Base-by-base conservation (phyloP, 2,329 filamentous ascomycete genomes). In the Calonectria hongkongensis region DNA sequence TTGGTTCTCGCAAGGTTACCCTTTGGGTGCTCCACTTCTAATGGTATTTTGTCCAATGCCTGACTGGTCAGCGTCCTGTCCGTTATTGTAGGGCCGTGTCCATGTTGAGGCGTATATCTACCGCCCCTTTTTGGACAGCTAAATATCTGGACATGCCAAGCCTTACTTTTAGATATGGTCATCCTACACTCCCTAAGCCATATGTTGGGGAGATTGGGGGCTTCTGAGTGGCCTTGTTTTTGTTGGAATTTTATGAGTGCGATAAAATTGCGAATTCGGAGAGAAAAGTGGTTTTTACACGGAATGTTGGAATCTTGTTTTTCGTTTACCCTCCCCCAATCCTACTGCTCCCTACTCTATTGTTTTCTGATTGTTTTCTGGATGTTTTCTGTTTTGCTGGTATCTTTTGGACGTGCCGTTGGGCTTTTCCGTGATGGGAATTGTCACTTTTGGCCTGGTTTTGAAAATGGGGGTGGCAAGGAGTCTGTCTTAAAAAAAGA, bases 231-330 rank as follows among this genome's bases (percentile, higher is more conserved):
- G 43, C 45, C 21, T 60, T 64, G 54, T 60, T 68, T 56, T 56
- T 51, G 50, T 63, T 71, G 25, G 72, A 66, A 69, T 54, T 58
- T 75, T 58, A 63, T 70, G 72, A 65, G 50, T 54, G 63, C 27
- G 64, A 50, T 45, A 45, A 65, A 68, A 65, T 43, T 58, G 45
- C 54, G 47, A 27, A 45, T 48, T 71, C 71, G 76, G 76, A 71
- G 69, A 72, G 50, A 75, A 75, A 76, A 75, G 18, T 76, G 70
- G 73, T 58, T 72, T 79, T 76, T 71, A 72, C 69, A 78, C 47
- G 75, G 74, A 73, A 51, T 56, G 28, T 65, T 28, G 68, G 68
- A 67, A 68, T 67, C 66, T 51, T 43, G 48, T 45, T 65, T 51
- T 41, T 65, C 64, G 63, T 41, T 66, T 62, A 18, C 39, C 16